Conservation (phyloP, 495 filamentous ascomycete genomes). For the Aspergillus panamensis region DNA sequence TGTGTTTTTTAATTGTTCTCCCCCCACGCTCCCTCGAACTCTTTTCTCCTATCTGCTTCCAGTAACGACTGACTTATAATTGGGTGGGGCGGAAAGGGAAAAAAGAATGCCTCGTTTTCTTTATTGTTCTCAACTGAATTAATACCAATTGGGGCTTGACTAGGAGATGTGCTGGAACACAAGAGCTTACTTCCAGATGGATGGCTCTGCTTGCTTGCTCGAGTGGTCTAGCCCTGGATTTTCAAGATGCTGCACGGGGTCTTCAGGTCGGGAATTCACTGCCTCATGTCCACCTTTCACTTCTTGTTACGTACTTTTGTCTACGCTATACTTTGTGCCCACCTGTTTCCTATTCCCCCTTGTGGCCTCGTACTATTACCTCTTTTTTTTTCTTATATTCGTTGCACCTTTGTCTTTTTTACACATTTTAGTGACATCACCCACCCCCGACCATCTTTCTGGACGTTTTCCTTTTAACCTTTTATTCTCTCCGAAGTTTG, state of each 20-base stretch:
- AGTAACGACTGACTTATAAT: constrained; percentile 36
- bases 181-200: constrained; percentile 20
- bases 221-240: constrained; percentile 23
- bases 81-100: constrained; percentile 26
- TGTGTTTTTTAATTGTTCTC: constrained; percentile 37
- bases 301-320: constrained; percentile 56
- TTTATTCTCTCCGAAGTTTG: constrained; percentile 18
- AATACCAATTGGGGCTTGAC: constrained; percentile 24
- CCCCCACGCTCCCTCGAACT: constrained; percentile 38
- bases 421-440: constrained; percentile 30
- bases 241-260: constrained; percentile 26
- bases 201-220: constrained; percentile 18
- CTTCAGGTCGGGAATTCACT: constrained; percentile 22
- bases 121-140: constrained; percentile 21
- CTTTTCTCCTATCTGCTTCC: constrained; percentile 31
- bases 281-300: constrained; percentile 39
- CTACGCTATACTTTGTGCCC: constrained; percentile 48
- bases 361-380: constrained; percentile 34
- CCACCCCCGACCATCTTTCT: constrained; percentile 31
- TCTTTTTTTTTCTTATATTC: constrained; percentile 22
- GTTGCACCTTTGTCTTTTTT: constrained; percentile 26
- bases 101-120: constrained; percentile 23
- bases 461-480: constrained; percentile 22
- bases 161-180: constrained; percentile 30
- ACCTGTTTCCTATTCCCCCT: constrained; percentile 36